These are phyloP conservation scores for Epicoccum nigrum DNA, from an alignment of 2,329 filamentous ascomycete species.

Conservation along the genomic window DNA sequence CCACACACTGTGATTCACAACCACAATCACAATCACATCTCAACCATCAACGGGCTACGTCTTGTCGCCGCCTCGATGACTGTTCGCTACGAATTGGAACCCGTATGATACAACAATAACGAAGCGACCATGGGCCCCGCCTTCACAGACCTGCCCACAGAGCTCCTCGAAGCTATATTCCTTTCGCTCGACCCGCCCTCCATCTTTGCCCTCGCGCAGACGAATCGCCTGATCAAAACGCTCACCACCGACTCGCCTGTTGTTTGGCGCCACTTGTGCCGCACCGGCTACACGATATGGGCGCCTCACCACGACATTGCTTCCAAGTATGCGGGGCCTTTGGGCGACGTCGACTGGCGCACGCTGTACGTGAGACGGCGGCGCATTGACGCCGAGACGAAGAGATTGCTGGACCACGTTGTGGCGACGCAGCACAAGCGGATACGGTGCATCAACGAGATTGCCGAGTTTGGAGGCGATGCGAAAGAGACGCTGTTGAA, in stretches of 20 bases:
- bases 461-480: constrained; percentile 80
- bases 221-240: constrained; percentile 68
- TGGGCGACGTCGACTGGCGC: constrained; percentile 75
- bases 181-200: constrained; percentile 61
- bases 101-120: too few relatives aligned
- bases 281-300: constrained; percentile 75
- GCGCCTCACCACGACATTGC: constrained; percentile 53
- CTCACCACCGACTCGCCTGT: constrained; percentile 73
- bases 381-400: constrained; percentile 43
- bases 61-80: too few relatives aligned
- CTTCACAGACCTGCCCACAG: constrained; percentile 69
- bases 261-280: constrained; percentile 82
- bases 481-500: constrained; percentile 81
- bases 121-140: constrained; percentile 26
- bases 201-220: constrained; percentile 60
- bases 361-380: constrained; percentile 48
- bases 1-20: too few relatives aligned
- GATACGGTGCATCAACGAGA: constrained; percentile 70
- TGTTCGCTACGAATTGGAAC: too few relatives aligned
- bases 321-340: constrained; percentile 49
- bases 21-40: too few relatives aligned
- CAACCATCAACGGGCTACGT: too few relatives aligned
- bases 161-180: constrained; percentile 82
- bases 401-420: constrained; percentile 65
- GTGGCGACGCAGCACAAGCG: constrained; percentile 73